Conservation (phyloP, 2,329 filamentous ascomycete species). For the Colletotrichum theobromicola region DNA sequence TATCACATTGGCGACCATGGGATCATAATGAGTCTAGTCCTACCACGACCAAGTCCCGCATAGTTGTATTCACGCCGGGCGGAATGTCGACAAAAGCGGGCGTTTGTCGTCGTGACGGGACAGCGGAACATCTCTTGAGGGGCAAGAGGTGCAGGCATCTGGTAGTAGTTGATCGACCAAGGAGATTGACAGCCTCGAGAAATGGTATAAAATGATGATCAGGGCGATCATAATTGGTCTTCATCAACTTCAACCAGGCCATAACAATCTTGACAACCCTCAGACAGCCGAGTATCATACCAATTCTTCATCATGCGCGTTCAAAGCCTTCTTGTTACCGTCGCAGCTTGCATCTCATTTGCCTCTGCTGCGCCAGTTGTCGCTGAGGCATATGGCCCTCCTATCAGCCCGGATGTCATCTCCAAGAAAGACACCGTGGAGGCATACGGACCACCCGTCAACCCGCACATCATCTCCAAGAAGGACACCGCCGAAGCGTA, state of each 20-base stretch:
- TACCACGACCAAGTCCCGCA: background rate
- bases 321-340: background rate
- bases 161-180: fast-evolving
- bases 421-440: background rate
- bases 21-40: background rate
- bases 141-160: fast-evolving
- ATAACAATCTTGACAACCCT: background rate
- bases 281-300: background rate
- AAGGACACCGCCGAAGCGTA: conserved; percentile 1
- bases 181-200: background rate
- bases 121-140: background rate
- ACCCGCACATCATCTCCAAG: conserved; percentile 5
- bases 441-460: conserved; percentile 5
- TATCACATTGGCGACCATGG: background rate
- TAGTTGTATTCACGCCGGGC: background rate
- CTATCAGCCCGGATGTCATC: conserved; percentile 1
- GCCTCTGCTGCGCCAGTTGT: background rate
- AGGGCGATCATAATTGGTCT: background rate
- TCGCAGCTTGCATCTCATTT: background rate
- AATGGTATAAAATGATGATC: background rate
- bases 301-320: background rate
- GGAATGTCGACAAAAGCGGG: background rate
- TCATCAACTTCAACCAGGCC: background rate
- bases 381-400: conserved; percentile 7
- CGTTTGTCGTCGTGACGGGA: background rate